These are phyloP conservation scores for Curvularia sp. DNA, from an alignment of 2,329 filamentous ascomycete genomes.

Conservation along the genomic window DNA sequence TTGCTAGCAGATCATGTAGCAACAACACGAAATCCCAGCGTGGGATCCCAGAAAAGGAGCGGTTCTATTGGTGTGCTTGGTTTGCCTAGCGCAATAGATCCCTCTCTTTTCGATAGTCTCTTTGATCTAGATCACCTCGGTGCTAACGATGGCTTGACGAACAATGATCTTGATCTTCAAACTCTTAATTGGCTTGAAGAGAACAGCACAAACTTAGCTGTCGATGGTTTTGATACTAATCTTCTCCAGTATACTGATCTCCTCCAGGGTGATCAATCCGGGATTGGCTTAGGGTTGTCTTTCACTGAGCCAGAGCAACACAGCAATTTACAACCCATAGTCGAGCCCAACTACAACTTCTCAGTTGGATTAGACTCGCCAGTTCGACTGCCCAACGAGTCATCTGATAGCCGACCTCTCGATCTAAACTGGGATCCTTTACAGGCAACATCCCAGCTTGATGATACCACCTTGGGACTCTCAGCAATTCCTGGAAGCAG, in stretches of 20 bases:
- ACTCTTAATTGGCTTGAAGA: neutral
- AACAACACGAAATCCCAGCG: constrained; percentile 4
- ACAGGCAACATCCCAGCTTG: neutral
- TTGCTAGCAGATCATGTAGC: constrained; percentile 7
- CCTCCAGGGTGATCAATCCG: neutral
- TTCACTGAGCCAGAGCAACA: neutral
- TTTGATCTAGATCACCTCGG: constrained; percentile 9
- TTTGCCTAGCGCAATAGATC: constrained; percentile 12
- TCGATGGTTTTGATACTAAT: neutral
- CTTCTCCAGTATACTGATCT: neutral
- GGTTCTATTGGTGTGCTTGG: constrained; percentile 14
- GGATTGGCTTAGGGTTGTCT: neutral
- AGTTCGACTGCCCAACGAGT: neutral
- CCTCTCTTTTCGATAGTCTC: constrained; percentile 6
- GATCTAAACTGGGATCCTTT: constrained; percentile 1
- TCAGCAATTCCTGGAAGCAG: constrained; percentile 14
- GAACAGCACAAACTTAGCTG: neutral
- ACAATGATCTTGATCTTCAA: constrained; percentile 4
- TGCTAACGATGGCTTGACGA: neutral
- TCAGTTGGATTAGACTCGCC: neutral
- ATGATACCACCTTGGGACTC: constrained; percentile 12
- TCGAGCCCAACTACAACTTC: neutral
- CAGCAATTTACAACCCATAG: neutral
- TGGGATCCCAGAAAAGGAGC: constrained; percentile 10
- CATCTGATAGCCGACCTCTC: neutral